These are phyloP conservation scores for Themeda triandra DNA, from an alignment of 176 grass and related monocot species.

Conservation along the genomic window DNA sequence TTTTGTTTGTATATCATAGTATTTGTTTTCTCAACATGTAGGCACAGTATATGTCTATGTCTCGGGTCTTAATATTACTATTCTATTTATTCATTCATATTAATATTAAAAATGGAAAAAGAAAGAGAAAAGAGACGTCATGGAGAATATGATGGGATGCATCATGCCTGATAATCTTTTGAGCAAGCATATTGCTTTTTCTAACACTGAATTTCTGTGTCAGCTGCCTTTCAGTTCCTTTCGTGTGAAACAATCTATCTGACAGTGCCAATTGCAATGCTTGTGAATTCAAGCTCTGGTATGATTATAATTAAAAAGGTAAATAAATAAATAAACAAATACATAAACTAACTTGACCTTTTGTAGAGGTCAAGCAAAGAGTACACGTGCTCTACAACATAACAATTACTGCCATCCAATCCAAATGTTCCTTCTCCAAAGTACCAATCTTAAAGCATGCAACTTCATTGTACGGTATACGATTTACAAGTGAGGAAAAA, in stretches of 20 bases:
- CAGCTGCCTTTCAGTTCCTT: neutral
- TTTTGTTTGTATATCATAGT: no score
- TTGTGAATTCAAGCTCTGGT: neutral
- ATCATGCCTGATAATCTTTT: neutral
- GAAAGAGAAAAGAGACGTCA: no score
- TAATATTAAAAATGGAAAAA: no score
- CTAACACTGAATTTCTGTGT: neutral
- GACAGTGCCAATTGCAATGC: neutral
- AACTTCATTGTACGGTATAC: neutral
- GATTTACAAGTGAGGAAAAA: neutral
- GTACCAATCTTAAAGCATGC: constrained; percentile 20
- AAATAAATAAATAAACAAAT: neutral
- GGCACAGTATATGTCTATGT: no score
- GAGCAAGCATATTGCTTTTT: neutral
- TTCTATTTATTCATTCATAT: no score
- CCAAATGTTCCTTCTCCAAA: neutral
- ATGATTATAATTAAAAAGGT: neutral
- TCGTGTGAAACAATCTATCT: neutral
- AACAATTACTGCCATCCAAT: neutral
- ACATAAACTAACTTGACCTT: neutral
- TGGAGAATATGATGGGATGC: no score
- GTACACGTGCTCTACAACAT: neutral
- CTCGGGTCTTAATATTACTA: no score
- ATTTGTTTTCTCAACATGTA: no score
- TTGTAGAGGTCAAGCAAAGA: neutral